These are phyloP conservation scores for Dalechampia spathulata DNA, from an alignment of 441 rosid species.

Conservation along the genomic window DNA sequence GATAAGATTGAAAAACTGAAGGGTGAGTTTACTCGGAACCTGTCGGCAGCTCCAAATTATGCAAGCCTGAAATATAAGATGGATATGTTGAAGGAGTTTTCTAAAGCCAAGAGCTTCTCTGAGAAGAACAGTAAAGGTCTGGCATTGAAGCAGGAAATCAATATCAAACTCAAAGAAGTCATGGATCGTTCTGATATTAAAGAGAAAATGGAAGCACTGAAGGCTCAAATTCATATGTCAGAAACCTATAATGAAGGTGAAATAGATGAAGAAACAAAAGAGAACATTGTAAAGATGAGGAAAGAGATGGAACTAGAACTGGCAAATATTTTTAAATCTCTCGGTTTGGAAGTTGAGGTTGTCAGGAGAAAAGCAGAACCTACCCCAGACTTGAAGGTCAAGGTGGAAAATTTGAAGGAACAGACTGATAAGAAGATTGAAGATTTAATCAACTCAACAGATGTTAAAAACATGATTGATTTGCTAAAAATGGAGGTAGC, in stretches of 20 bases:
- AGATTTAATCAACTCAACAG: conserved; percentile 38
- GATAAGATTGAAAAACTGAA: conserved; percentile 61
- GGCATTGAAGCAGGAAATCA: conserved; percentile 42
- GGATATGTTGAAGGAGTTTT: conserved; percentile 60
- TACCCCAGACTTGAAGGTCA: conserved; percentile 22
- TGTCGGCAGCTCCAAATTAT: conserved; percentile 54
- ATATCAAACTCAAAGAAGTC: conserved; percentile 53
- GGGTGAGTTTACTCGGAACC: conserved; percentile 43
- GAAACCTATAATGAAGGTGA: conserved; percentile 48
- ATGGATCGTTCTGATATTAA: conserved; percentile 45
- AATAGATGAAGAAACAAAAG: conserved; percentile 47
- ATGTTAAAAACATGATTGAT: conserved; percentile 53
- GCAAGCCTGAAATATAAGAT: conserved; percentile 53
- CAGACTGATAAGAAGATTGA: conserved; percentile 50
- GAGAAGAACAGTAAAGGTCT: conserved; percentile 30
- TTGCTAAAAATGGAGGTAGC: conserved; percentile 54
- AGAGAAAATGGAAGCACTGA: conserved; percentile 56
- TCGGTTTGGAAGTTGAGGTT: conserved; percentile 47
- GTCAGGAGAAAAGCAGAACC: conserved; percentile 28
- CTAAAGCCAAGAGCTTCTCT: conserved; percentile 44
- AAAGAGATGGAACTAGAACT: conserved; percentile 49
- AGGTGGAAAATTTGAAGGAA: conserved; percentile 38
- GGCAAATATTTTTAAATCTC: conserved; percentile 37
- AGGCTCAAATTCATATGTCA: conserved; percentile 40
- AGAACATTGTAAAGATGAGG: conserved; percentile 37